These are phyloP conservation scores for Microbotryum lychnidis-dioicae DNA, from an alignment of 1,284 basidiomycete species.

Conservation along the genomic window DNA sequence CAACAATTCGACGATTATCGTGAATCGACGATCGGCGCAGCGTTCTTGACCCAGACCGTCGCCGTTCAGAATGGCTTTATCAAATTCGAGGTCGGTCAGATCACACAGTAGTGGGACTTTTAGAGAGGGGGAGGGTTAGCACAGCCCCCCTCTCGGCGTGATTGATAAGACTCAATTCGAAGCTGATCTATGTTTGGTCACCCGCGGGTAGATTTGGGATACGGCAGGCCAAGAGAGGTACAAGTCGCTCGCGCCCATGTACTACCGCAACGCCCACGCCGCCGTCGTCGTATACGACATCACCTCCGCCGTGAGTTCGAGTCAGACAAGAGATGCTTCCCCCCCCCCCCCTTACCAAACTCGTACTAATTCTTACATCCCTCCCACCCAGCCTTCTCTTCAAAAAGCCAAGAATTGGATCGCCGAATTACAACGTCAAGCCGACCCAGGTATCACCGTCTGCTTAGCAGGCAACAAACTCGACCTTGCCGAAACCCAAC, in stretches of 20 bases:
- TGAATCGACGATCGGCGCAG: slow-evolving; percentile 80
- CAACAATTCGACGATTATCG: slow-evolving; percentile 94
- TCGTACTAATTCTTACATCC: background rate
- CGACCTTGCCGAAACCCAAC: slow-evolving; percentile 47
- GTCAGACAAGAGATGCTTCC: background rate
- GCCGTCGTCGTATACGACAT: slow-evolving; percentile 98
- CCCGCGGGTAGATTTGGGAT: slow-evolving; percentile 62
- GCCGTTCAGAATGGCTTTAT: slow-evolving; percentile 65
- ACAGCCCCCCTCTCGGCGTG: no score
- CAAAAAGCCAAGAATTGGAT: slow-evolving; percentile 99
- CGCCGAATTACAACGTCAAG: slow-evolving; percentile 96
- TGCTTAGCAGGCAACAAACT: slow-evolving; percentile 88
- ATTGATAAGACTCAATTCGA: no score
- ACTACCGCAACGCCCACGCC: slow-evolving; percentile 96
- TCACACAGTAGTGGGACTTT: no score
- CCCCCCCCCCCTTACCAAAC: background rate
- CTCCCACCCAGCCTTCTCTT: slow-evolving; percentile 55
- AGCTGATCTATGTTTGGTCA: no score
- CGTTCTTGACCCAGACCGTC: slow-evolving; percentile 51
- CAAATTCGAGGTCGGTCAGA: slow-evolving; percentile 58
- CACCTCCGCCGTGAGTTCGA: slow-evolving; percentile 56
- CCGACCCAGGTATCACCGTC: slow-evolving; percentile 97
- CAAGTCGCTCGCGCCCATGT: slow-evolving; percentile 76
- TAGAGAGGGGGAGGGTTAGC: no score
- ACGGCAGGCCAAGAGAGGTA: slow-evolving; percentile 92